Evolutionary conservation across 2,329 filamentous ascomycete species (phyloP), one percentile per base, ranked within the genome.

Genomic region (Calonectria fujianensis): DNA sequence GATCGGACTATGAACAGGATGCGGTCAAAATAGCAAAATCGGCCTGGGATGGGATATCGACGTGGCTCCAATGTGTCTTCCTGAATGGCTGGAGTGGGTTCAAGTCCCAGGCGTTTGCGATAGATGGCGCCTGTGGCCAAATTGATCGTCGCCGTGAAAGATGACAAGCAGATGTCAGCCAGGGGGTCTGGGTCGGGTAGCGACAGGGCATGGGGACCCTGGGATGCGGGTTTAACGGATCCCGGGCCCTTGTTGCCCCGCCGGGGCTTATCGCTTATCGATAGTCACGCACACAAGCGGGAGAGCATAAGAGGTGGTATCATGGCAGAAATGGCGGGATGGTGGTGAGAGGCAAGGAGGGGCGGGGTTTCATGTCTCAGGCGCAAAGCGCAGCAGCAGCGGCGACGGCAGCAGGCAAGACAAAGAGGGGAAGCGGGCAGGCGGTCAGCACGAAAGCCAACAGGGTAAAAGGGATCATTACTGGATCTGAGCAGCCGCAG

Each of bases 241-340:
- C 48, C 50, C 57, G 48, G 69, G 57, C 29, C 48, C n/a, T 45
- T 11, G 35, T 27, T 24, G 57, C 69, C 65, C 73, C 69, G 39
- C 73, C 16, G 41, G 48, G 48, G 35, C 73, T 75, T 75, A 72
- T 75, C 73, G 69, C 69, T 75, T 75, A 75, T 75, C 73, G 73
- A 75, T 72, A 70, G 73, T 72, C 73, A 75, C 69, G 65, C 57
- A 39, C 57, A 37, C 57, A 63, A 37, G 24, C 18, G 14, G 18
- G 51, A 31, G 24, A 14, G 52, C 10, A n/a, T 41, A 37, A 24
- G 57, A 63, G 57, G 57, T 63, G 57, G 57, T 41, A 41, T 63
- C 57, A 63, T 63, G 57, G 35, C n/a, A 63, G 37, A 37, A 63
- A 63, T 63, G 37, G n/a, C 57, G 57, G 57, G 27, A 32, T 29